Evolutionary conservation across 192 early-diverging fungal genomes (phyloP).

Genomic region (Geranomyces variabilis): DNA sequence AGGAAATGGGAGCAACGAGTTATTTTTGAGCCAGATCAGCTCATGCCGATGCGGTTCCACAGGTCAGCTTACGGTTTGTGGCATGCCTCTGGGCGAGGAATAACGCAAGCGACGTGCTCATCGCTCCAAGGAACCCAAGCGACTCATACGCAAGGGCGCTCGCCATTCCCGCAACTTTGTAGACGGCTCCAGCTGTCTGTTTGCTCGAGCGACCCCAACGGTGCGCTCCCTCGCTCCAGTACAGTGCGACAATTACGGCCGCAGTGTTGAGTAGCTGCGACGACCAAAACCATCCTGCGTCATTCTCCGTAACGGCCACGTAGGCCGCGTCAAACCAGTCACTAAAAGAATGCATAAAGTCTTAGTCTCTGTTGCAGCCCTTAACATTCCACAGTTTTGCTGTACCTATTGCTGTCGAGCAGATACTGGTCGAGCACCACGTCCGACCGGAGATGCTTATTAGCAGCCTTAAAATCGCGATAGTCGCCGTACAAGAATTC

Average conservation of each 20-base stretch:
- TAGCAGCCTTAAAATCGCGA: background rate
- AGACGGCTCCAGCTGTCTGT: slow-evolving; percentile 1
- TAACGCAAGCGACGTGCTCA: slow-evolving; percentile 33
- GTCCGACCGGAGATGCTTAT: background rate
- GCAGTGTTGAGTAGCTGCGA: slow-evolving; percentile 35
- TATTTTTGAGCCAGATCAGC: background rate
- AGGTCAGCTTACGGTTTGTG: slow-evolving; percentile 15
- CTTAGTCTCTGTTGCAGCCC: too few species aligned
- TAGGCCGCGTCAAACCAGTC: slow-evolving; percentile 41
- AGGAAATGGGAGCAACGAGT: background rate
- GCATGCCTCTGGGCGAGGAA: slow-evolving; percentile 30
- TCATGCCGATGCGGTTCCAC: background rate
- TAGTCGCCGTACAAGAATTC: slow-evolving; percentile 23
- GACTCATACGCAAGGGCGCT: slow-evolving; percentile 24
- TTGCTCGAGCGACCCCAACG: background rate
- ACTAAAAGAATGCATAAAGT: too few species aligned
- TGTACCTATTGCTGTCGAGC: background rate
- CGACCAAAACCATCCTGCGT: slow-evolving; percentile 31
- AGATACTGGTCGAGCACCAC: slow-evolving; percentile 18
- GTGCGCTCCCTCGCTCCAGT: slow-evolving; percentile 38
- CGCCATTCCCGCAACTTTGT: background rate
- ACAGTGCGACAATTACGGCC: slow-evolving; percentile 24
- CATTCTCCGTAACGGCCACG: slow-evolving; percentile 21
- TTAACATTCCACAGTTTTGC: too few species aligned
- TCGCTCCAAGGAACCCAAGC: slow-evolving; percentile 37